Base-by-base conservation (phyloP, 208 protist species). In the Polymyxa betae region DNA sequence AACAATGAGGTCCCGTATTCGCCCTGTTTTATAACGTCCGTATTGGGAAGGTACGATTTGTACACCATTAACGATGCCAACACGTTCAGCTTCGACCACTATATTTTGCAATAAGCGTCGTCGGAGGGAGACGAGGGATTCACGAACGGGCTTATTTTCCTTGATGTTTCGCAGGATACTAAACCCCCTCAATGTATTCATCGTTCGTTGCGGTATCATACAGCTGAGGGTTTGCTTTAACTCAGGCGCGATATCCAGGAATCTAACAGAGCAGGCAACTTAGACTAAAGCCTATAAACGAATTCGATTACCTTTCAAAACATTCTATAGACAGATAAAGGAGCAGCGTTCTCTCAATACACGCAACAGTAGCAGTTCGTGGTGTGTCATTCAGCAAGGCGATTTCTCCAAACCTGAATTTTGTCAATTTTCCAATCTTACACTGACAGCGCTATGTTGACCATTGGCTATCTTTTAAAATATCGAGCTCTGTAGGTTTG, bases 371-470 rank as follows among this genome's bases (percentile, higher is more conserved):
- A n/a, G 72, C 72, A n/a, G 72, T 82, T 82, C 72, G 72, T 20
- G 72, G 72, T 40, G 72, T 82, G 35, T 82, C 72, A 40, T 82
- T 82, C 16, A 82, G 72, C 72, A 82, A 43, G 5, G 72, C 72
- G 40, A 82, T 82, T 43, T 82, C 72, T 20, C 72, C 72, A 82
- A 82, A 82, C 72, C 72, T 82, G 72, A 82, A 45, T 35, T n/a
- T n/a, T n/a, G n/a, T n/a, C n/a, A n/a, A n/a, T n/a, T n/a, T n/a
- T n/a, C n/a, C 72, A 43, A 82, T n/a, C 35, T n/a, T n/a, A 43
- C 40, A 82, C 40, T 5, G 35, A 40, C 72, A 43, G 72, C n/a
- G 72, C n/a, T 45, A n/a, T 5, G 29, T 29, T 5, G 5, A 82
- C 72, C 72, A 82, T 82, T 82, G 72, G 72, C n/a, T 45, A 12